Evolutionary conservation across 176 grass and related monocot species (phyloP).

Genomic region (Carex kokanica): DNA sequence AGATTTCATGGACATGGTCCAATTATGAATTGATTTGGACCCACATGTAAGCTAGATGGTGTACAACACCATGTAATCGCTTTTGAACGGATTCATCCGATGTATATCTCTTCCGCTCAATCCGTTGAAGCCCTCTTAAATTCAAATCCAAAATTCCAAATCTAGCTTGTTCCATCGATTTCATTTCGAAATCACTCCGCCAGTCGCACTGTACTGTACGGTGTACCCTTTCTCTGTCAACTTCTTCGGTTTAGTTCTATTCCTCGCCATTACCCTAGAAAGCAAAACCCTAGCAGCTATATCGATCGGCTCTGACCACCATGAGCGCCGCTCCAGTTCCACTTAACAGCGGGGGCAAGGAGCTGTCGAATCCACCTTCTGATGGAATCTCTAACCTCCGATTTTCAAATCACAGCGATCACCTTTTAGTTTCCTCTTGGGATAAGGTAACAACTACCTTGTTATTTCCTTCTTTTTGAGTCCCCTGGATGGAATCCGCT

Average conservation of each 20-base stretch:
- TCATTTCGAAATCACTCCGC: conserved; percentile 22
- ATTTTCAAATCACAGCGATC: conserved; percentile 98
- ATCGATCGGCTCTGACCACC: neutral
- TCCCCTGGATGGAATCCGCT: neutral
- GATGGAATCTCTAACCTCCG: conserved; percentile 94
- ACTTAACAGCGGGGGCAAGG: conserved; percentile 41
- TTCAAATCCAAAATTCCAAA: conserved; percentile 35
- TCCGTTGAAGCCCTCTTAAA: conserved; percentile 28
- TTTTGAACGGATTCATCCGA: neutral
- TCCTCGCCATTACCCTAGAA: neutral
- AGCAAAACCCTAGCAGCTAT: conserved; percentile 21
- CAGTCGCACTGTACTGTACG: neutral
- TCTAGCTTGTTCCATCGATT: conserved; percentile 6
- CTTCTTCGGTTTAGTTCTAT: neutral
- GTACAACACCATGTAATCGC: neutral
- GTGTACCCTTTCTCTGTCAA: neutral
- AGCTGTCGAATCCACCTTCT: conserved; percentile 59
- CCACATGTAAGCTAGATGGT: conserved; percentile 13
- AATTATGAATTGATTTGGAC: neutral
- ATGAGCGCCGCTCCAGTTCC: conserved; percentile 40
- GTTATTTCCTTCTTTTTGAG: neutral
- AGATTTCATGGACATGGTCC: neutral
- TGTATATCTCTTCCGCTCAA: neutral
- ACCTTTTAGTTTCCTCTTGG: conserved; percentile 96
- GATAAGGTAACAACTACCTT: conserved; percentile 55